Conservation (phyloP, 192 early-diverging fungal species). For the Ramicandelaber brevisporus region DNA sequence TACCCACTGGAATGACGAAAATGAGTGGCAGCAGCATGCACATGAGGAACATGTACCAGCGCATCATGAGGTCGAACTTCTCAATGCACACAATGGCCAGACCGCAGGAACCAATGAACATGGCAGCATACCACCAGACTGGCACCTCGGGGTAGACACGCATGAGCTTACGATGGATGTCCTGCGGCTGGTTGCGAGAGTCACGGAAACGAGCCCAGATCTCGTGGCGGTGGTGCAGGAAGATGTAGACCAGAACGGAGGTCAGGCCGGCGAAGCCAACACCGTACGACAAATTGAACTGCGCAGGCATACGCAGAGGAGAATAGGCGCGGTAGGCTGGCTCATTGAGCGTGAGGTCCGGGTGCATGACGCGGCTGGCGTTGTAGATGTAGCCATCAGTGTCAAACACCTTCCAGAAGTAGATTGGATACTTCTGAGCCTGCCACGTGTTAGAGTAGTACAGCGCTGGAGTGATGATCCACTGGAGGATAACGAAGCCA, state of each 20-base stretch:
- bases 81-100: slow-evolving; percentile 20
- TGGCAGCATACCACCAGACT: slow-evolving; percentile 43
- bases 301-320: slow-evolving; percentile 35
- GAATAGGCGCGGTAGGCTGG: slow-evolving; percentile 29
- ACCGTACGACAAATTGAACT: slow-evolving; percentile 43
- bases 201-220: slow-evolving; percentile 29
- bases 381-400: slow-evolving; percentile 27
- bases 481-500: slow-evolving; percentile 43
- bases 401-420: slow-evolving; percentile 30
- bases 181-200: slow-evolving; percentile 27
- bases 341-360: slow-evolving; percentile 21
- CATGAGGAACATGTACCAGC: slow-evolving; percentile 55
- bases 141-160: slow-evolving; percentile 46
- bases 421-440: slow-evolving; percentile 28
- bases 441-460: slow-evolving; percentile 42
- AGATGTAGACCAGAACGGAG: slow-evolving; percentile 37
- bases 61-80: slow-evolving; percentile 37
- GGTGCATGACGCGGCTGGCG: slow-evolving; percentile 22
- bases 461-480: slow-evolving; percentile 39
- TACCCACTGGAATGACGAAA: slow-evolving; percentile 58
- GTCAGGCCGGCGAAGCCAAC: slow-evolving; percentile 42
- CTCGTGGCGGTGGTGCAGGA: slow-evolving; percentile 44
- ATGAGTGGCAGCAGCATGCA: slow-evolving; percentile 31
- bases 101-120: slow-evolving; percentile 23
- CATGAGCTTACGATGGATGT: slow-evolving; percentile 53